Evolutionary conservation across 2,329 filamentous ascomycete species (phyloP).

Genomic region (Colletotrichum eleusines): DNA sequence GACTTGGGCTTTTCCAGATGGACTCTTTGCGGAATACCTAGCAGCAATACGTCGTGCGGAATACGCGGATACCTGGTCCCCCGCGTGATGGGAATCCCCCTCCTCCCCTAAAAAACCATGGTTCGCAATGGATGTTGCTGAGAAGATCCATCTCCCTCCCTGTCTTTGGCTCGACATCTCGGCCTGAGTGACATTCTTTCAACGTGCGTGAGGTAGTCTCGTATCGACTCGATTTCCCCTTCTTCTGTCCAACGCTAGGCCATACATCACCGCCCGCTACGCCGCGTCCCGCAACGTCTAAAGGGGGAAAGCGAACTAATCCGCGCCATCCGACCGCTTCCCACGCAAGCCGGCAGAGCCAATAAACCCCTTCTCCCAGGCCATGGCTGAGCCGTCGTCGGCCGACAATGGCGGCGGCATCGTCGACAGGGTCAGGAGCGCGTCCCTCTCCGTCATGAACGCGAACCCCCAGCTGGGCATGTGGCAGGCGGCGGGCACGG

Average conservation of each 20-base stretch:
- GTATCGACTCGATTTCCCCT: background rate
- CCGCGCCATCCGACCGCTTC: constrained; percentile 10
- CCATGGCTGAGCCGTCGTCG: constrained; percentile 31
- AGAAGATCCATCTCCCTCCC: background rate
- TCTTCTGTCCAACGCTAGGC: too few species aligned
- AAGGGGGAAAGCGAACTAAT: too few species aligned
- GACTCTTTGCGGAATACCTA: background rate
- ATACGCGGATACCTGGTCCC: constrained; percentile 1
- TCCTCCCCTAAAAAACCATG: background rate
- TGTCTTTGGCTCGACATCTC: background rate
- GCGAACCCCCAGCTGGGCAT: constrained; percentile 48
- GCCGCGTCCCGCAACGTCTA: background rate
- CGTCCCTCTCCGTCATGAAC: constrained; percentile 47
- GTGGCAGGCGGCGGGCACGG: constrained; percentile 49
- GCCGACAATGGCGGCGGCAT: constrained; percentile 37
- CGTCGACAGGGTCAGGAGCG: constrained; percentile 45
- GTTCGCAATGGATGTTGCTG: background rate
- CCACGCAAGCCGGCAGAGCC: background rate
- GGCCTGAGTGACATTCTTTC: background rate
- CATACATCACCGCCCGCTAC: too few species aligned
- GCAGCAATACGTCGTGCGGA: background rate
- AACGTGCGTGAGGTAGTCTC: background rate
- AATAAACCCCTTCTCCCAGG: constrained; percentile 17
- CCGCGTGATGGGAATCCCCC: background rate
- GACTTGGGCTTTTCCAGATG: constrained; percentile 9